phyloP scores from a whole-genome alignment of 768 basidiomycete species.

The Neoboletus magnificus region DNA sequence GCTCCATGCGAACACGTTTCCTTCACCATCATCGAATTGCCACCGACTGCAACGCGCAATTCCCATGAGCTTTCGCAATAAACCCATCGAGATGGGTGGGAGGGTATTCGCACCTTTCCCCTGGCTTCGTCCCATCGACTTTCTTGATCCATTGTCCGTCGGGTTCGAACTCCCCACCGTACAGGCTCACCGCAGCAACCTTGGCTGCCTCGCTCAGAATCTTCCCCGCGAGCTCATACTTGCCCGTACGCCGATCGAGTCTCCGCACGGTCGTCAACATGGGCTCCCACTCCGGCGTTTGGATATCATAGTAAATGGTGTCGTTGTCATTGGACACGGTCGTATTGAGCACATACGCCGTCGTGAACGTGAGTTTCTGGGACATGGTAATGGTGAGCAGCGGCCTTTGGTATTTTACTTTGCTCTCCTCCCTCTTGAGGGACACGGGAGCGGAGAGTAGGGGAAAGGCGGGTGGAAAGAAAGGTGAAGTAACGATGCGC shows the following conservation, averaged over 20 bases:
- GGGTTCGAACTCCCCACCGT: slow-evolving; percentile 24
- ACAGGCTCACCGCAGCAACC: slow-evolving; percentile 30
- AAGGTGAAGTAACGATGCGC: not conserved
- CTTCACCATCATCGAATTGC: slow-evolving; percentile 25
- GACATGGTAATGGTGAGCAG: slow-evolving; percentile 15
- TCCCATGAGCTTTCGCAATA: not conserved
- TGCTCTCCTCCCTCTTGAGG: not conserved
- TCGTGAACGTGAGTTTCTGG: slow-evolving; percentile 37
- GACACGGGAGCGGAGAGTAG: not conserved
- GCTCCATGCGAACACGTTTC: slow-evolving; percentile 21
- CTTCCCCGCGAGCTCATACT: slow-evolving; percentile 32
- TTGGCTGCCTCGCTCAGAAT: slow-evolving; percentile 31
- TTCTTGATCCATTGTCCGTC: slow-evolving; percentile 32
- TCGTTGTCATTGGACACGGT: slow-evolving; percentile 38
- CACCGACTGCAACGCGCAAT: slow-evolving; percentile 10
- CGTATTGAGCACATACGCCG: slow-evolving; percentile 36
- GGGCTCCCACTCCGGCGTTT: slow-evolving; percentile 38
- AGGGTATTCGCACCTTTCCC: slow-evolving; percentile 11
- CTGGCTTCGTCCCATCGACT: slow-evolving; percentile 12
- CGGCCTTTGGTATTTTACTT: not conserved
- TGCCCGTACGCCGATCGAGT: slow-evolving; percentile 29
- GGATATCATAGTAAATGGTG: slow-evolving; percentile 39
- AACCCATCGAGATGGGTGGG: not conserved
- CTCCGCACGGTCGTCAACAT: slow-evolving; percentile 34
- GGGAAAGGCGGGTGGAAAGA: not conserved